Evolutionary conservation across 2,329 filamentous ascomycete species (phyloP).

Genomic region (Ophiostoma tasmaniense): DNA sequence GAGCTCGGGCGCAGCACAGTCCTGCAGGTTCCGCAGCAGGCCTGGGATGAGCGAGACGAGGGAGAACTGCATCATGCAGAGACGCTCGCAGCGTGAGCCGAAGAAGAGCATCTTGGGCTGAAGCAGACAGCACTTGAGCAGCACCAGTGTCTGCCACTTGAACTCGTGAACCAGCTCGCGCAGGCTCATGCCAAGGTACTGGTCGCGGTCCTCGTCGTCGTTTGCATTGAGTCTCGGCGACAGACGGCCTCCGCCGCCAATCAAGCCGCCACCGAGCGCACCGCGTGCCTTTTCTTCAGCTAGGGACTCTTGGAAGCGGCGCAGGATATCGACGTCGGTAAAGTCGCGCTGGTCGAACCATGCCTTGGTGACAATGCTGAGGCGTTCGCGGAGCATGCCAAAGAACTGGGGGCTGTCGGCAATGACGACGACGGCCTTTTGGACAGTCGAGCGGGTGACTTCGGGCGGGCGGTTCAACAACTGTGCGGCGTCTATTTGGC

Average conservation of each 20-base stretch:
- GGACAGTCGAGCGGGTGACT: slow-evolving; percentile 93
- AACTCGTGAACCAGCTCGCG: slow-evolving; percentile 91
- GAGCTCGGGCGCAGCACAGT: slow-evolving; percentile 89
- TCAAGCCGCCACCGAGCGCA: slow-evolving; percentile 26
- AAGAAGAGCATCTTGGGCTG: slow-evolving; percentile 99
- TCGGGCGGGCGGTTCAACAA: slow-evolving; percentile 73
- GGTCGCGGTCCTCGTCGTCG: slow-evolving; percentile 68
- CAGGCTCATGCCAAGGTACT: slow-evolving; percentile 80
- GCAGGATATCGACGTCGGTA: slow-evolving; percentile 78
- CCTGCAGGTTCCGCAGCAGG: slow-evolving; percentile 81
- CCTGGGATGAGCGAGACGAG: slow-evolving; percentile 91
- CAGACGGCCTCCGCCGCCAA: slow-evolving; percentile 8
- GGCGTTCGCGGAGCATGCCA: slow-evolving; percentile 78
- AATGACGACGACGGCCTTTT: slow-evolving; percentile 95
- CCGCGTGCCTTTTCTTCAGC: slow-evolving; percentile 55
- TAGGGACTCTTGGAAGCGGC: slow-evolving; percentile 84
- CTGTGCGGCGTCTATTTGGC: slow-evolving; percentile 74
- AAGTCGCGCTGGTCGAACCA: slow-evolving; percentile 97
- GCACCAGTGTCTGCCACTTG: slow-evolving; percentile 84
- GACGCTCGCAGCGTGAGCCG: slow-evolving; percentile 84
- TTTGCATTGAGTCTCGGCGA: slow-evolving; percentile 25
- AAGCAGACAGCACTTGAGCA: slow-evolving; percentile 87
- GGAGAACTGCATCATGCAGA: slow-evolving; percentile 98
- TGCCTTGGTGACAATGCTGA: slow-evolving; percentile 83
- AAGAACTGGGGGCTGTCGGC: slow-evolving; percentile 85